Evolutionary conservation across 2,329 filamentous ascomycete genomes (phyloP), one percentile per base, ranked within the genome.

Genomic region (Arthrobotrys iridis): DNA sequence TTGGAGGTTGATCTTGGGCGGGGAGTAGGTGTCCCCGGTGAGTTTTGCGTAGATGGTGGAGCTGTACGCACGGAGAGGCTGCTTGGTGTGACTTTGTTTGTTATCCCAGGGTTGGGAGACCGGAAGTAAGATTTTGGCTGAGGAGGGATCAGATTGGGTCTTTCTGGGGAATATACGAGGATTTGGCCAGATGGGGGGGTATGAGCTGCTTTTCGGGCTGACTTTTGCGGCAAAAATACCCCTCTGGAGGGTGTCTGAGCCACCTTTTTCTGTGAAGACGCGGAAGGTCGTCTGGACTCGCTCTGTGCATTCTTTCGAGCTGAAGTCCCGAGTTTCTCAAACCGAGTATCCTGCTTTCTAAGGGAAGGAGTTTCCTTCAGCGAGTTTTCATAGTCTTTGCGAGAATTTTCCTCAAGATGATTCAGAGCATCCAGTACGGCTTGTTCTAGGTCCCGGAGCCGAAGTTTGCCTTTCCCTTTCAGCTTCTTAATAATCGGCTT

Each of bases 401-500:
- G 37, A 13, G 33, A 33, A 10, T 13, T 26, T 37, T 20, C 28
- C 20, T 46, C 50, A 41, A 45, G 10, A 11, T 37, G 13, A 8
- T 20, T 24, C 20, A 75, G 70, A 24, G 6, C 26, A 2, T 33
- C 37, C 11, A 75, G 37, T 4, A 75, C 57, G 1, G 57, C 57
- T 18, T 58, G 24, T 26, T 75, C 63, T 18, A 75, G 43, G 15
- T 75, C 37, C 8, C 30, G 37, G 4, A 35, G 15, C 5, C 30
- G 4, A 24, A 64, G 4, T 43, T 67, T 74, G 4, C 48, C 57
- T 15, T 55, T 58, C 22, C 45, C 11, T 26, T 63, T 67, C 1
- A 75, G 13, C 33, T 24, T 28, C 28, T 75, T 75, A 15, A 75
- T 60, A 33, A 48, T 13, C n/a, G 71, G 71, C 26, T 62, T 67